Evolutionary conservation across 2,329 filamentous ascomycete species (phyloP).

Genomic region (Calonectria ilicicola): DNA sequence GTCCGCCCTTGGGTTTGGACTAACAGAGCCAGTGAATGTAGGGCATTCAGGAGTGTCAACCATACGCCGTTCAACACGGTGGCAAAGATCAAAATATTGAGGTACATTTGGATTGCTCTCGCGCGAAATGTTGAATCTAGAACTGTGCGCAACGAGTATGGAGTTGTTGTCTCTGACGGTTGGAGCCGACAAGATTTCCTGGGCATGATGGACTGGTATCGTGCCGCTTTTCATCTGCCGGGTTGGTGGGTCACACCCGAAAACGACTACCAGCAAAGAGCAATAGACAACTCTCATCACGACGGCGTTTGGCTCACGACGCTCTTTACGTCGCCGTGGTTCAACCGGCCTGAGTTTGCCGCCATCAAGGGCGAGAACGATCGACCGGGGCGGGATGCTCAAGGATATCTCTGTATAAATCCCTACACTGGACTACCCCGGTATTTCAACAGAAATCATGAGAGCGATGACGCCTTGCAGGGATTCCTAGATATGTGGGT

Average conservation of each 20-base stretch:
- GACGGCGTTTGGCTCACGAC: constrained; percentile 9
- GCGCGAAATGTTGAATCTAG: not conserved
- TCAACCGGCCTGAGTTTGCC: not conserved
- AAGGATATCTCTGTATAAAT: not conserved
- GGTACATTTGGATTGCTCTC: not conserved
- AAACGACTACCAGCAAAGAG: not conserved
- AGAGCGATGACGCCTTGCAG: not conserved
- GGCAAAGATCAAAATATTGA: not conserved
- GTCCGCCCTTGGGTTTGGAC: not conserved
- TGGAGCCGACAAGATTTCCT: not conserved
- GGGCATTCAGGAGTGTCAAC: not conserved
- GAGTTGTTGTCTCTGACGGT: not conserved
- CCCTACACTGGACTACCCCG: not conserved
- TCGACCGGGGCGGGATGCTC: not conserved
- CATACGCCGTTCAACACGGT: not conserved
- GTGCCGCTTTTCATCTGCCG: not conserved
- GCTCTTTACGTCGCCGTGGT: constrained; percentile 11
- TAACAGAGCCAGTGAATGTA: not conserved
- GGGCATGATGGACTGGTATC: constrained; percentile 6
- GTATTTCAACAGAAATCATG: not conserved
- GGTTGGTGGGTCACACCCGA: not conserved
- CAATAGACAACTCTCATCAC: not conserved
- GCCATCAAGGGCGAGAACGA: not conserved
- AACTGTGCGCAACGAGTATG: not conserved
- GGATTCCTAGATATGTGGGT: not conserved